Percentiles rank a stretch among this genome's conserved stretches.
phyloP scores from a whole-genome alignment of 306 rosid genomes.

The Coriaria nepalensis region DNA sequence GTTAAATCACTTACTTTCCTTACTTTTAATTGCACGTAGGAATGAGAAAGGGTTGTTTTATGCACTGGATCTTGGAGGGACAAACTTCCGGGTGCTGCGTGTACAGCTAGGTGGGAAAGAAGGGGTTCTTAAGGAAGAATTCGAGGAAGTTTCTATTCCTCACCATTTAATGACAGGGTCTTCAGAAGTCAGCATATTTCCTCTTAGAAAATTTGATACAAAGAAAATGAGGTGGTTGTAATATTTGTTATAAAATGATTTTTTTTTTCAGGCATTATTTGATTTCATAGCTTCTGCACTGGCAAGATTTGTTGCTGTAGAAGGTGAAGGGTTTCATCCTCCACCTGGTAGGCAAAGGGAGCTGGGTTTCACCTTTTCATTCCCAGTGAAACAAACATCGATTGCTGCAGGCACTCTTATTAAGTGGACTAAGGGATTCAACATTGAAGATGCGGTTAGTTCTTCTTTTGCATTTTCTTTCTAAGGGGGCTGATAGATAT shows the following conservation, averaged over 20 bases:
- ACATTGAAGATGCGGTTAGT: constrained; percentile 54
- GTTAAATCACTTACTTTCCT: constrained; percentile 4
- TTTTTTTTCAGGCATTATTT: constrained; percentile 58
- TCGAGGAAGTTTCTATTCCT: constrained; percentile 84
- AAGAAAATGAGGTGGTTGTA: no score
- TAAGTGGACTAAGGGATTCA: constrained; percentile 96
- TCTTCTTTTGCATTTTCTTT: constrained; percentile 10
- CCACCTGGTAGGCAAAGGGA: constrained; percentile 85
- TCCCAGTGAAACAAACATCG: constrained; percentile 80
- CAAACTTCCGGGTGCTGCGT: constrained; percentile 85
- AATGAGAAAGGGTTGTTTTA: constrained; percentile 80
- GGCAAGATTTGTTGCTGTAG: constrained; percentile 60
- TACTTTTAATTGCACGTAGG: constrained; percentile 30
- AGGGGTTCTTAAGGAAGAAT: constrained; percentile 37
- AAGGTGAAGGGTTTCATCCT: constrained; percentile 75
- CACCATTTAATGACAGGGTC: constrained; percentile 79
- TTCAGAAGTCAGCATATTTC: constrained; percentile 59
- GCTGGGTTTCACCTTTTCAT: constrained; percentile 95
- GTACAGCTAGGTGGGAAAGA: constrained; percentile 81
- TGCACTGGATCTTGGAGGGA: constrained; percentile 97
- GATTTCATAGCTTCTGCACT: constrained; percentile 73
- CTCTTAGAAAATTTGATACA: no score
- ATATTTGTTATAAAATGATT: no score
- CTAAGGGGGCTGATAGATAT: no score
- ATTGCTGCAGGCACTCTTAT: constrained; percentile 79